Conservation (phyloP, 306 rosid species). For the Lablab purpureus region DNA sequence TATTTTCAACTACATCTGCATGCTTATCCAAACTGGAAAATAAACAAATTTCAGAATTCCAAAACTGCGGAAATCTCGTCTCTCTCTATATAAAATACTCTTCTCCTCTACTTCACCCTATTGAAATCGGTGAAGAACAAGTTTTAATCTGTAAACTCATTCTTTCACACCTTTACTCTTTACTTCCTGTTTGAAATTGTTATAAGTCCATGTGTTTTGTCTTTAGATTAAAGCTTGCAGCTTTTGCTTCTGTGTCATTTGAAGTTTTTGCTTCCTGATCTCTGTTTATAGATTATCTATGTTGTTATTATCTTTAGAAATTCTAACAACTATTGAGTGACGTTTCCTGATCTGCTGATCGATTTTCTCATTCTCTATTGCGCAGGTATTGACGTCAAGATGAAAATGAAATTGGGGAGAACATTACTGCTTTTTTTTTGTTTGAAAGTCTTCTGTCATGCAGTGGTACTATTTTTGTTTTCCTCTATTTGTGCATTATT, state of each 20-base stretch:
- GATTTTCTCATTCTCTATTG: not conserved
- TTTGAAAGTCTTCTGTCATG: constrained; percentile 49
- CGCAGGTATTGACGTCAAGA: constrained; percentile 46
- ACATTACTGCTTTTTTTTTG: constrained; percentile 57
- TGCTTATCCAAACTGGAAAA: not conserved
- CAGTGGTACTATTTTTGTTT: constrained; percentile 57
- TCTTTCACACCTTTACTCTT: not conserved
- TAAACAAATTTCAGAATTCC: too few species aligned
- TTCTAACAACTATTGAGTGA: not conserved
- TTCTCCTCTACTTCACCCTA: too few species aligned
- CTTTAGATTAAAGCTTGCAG: not conserved
- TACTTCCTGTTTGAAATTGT: not conserved
- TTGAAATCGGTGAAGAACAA: not conserved
- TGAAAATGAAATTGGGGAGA: constrained; percentile 62
- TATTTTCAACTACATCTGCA: not conserved
- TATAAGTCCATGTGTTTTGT: not conserved
- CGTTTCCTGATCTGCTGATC: constrained; percentile 18
- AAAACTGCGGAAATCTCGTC: not conserved
- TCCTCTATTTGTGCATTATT: not conserved
- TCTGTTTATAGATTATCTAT: too few species aligned
- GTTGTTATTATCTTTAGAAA: too few species aligned
- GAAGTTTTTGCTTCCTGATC: not conserved
- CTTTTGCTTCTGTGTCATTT: not conserved
- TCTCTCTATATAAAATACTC: too few species aligned
- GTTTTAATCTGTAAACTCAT: not conserved